These are phyloP conservation scores for Aspergillus sclerotialis DNA, from an alignment of 2,329 filamentous ascomycete genomes.

Conservation along the genomic window DNA sequence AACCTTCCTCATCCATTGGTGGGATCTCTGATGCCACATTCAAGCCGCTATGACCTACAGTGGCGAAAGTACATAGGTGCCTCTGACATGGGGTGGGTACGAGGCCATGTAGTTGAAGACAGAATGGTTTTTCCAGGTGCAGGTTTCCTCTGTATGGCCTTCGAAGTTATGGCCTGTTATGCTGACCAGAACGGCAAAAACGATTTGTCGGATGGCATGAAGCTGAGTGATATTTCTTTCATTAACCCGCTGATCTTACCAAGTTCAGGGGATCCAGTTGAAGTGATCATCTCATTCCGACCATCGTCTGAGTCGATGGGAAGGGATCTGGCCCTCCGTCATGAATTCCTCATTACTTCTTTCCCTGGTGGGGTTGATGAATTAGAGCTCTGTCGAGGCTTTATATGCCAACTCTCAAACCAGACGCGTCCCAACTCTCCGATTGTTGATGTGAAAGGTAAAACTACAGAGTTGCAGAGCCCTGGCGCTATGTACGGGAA, in stretches of 20 bases:
- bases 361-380: neutral
- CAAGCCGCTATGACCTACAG: conserved; percentile 1
- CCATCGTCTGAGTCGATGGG: neutral
- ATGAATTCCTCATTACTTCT: neutral
- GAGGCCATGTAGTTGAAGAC: conserved; percentile 16
- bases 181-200: neutral
- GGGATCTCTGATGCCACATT: conserved; percentile 4
- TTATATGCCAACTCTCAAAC: too few species aligned
- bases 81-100: conserved; percentile 17
- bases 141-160: conserved; percentile 11
- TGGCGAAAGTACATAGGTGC: conserved; percentile 14
- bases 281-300: neutral
- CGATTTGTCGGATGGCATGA: neutral
- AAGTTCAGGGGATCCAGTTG: neutral
- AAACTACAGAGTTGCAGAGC: too few species aligned
- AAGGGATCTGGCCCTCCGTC: neutral
- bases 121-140: conserved; percentile 19
- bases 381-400: neutral
- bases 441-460: too few species aligned
- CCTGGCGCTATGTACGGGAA: too few species aligned
- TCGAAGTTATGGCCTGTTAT: conserved; percentile 4
- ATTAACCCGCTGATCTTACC: neutral
- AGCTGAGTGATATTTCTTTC: neutral
- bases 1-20: conserved; percentile 2
- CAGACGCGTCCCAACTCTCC: too few species aligned